Conservation (phyloP, 1,284 basidiomycete species). For the Pascua sp. region DNA sequence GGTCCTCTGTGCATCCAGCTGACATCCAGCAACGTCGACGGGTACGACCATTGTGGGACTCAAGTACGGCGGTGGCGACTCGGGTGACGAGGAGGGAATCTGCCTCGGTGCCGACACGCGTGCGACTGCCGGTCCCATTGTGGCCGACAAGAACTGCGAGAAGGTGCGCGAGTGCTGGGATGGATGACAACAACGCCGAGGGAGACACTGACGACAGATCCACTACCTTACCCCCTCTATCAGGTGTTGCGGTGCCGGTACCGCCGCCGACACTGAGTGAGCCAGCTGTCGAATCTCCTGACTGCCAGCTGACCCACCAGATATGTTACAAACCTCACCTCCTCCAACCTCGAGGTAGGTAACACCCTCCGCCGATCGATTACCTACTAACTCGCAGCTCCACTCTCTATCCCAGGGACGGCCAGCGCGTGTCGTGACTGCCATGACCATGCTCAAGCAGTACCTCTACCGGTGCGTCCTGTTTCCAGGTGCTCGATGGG, state of each 20-base stretch:
- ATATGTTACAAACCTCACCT: slow-evolving; percentile 88
- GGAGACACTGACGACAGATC: slow-evolving; percentile 60
- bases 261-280: slow-evolving; percentile 90
- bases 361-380: not conserved
- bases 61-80: slow-evolving; percentile 62
- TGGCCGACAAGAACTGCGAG: slow-evolving; percentile 99
- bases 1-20: not conserved
- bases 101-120: slow-evolving; percentile 95
- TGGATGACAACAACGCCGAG: not conserved
- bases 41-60: slow-evolving; percentile 97
- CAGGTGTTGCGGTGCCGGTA: slow-evolving; percentile 96
- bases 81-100: slow-evolving; percentile 71
- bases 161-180: slow-evolving; percentile 71
- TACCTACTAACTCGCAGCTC: slow-evolving; percentile 50
- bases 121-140: slow-evolving; percentile 90
- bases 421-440: slow-evolving; percentile 86
- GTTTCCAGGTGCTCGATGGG: no score
- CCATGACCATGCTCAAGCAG: slow-evolving; percentile 98
- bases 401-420: slow-evolving; percentile 80
- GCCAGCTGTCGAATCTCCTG: not conserved
- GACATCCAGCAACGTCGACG: slow-evolving; percentile 75
- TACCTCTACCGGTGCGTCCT: slow-evolving; percentile 66
- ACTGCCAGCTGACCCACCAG: slow-evolving; percentile 21
- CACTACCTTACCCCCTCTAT: slow-evolving; percentile 94
- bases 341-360: slow-evolving; percentile 75